Evolutionary conservation across 169 alveolate genomes (phyloP).

Genomic region (Eimeria acervulina): DNA sequence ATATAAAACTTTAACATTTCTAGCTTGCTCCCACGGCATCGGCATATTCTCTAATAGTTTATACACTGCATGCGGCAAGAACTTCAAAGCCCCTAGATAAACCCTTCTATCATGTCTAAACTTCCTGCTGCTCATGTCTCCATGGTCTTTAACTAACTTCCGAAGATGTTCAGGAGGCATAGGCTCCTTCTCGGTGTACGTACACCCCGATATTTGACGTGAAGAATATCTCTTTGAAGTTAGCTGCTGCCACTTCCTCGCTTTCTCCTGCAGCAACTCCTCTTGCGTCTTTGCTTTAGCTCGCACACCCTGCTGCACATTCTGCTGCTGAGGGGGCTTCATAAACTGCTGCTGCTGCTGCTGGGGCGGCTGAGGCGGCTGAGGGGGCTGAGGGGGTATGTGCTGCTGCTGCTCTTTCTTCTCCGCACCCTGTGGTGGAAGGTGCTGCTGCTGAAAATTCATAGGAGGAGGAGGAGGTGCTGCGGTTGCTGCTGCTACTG

Average conservation of each 20-base stretch:
- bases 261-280: constrained; percentile 89
- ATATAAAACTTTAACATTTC: constrained; percentile 97
- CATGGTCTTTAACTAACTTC: constrained; percentile 96
- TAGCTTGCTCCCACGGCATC: constrained; percentile 98
- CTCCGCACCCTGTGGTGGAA: background rate
- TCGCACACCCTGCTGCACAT: background rate
- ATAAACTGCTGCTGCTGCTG: no score
- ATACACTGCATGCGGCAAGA: constrained; percentile 99
- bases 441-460: background rate
- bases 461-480: background rate
- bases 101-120: constrained; percentile 99
- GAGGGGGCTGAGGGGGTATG: background rate
- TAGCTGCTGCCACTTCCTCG: constrained; percentile 92
- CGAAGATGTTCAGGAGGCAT: constrained; percentile 99
- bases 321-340: constrained; percentile 45
- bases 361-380: background rate
- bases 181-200: constrained; percentile 86
- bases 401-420: background rate
- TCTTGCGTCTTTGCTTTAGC: constrained; percentile 60
- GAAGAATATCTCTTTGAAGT: constrained; percentile 89
- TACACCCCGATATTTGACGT: constrained; percentile 20
- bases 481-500: constrained; percentile 11
- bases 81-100: constrained; percentile 98
- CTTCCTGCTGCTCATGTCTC: constrained; percentile 94
- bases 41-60: constrained; percentile 99